Evolutionary conservation across 2,329 filamentous ascomycete genomes (phyloP).

Genomic region (Pseudomassariella vexata): DNA sequence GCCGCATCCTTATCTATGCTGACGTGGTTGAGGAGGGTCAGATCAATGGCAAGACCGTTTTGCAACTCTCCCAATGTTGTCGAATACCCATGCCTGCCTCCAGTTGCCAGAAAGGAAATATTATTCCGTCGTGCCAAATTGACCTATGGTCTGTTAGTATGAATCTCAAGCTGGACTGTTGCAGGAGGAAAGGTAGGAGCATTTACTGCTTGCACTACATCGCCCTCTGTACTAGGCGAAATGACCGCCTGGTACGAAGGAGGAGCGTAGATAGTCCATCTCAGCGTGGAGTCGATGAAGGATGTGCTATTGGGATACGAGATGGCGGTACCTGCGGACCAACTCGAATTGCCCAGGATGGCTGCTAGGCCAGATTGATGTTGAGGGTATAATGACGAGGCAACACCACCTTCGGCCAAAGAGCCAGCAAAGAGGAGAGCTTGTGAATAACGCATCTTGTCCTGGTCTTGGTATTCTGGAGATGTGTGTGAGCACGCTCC

Average conservation of each 20-base stretch:
- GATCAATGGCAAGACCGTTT: constrained; percentile 12
- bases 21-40: constrained; percentile 21
- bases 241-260: not conserved
- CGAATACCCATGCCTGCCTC: constrained; percentile 11
- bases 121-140: too few relatives aligned
- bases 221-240: not conserved
- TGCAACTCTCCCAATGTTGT: constrained; percentile 8
- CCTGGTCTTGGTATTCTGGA: too few relatives aligned
- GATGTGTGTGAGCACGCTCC: too few relatives aligned
- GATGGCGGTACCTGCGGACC: not conserved
- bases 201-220: constrained; percentile 1
- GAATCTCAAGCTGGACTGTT: too few relatives aligned
- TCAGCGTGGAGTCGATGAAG: not conserved
- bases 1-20: constrained; percentile 13
- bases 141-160: too few relatives aligned
- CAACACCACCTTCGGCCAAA: too few relatives aligned
- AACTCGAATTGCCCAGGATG: too few relatives aligned
- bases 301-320: not conserved
- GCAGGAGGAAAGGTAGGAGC: too few relatives aligned
- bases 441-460: too few relatives aligned
- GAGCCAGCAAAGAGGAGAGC: too few relatives aligned
- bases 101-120: constrained; percentile 13
- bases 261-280: constrained; percentile 2
- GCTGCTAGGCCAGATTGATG: too few relatives aligned
- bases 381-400: too few relatives aligned